A percentile compares a stretch with the other conserved stretches of the same genome.
phyloP scores from a whole-genome alignment of 331 rosid species.

The Arachis monticola region DNA sequence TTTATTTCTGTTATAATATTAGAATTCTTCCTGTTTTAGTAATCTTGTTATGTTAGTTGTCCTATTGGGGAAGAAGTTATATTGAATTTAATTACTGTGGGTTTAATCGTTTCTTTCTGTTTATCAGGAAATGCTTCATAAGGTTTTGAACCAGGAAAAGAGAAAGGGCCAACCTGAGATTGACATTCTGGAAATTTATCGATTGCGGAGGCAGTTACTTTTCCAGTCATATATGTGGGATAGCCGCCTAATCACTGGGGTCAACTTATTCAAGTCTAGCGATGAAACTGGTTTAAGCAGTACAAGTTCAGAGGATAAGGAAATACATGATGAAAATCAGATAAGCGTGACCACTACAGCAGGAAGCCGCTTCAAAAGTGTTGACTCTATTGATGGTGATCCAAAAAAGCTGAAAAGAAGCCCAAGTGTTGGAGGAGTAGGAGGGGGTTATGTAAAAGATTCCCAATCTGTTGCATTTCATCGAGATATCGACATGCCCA shows the following conservation, averaged over 20 bases:
- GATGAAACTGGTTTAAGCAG: constrained; percentile 43
- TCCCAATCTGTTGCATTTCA: constrained; percentile 44
- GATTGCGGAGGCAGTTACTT: constrained; percentile 79
- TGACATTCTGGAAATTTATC: constrained; percentile 88
- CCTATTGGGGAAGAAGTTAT: constrained; percentile 25
- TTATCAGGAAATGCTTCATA: constrained; percentile 69
- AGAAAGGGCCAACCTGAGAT: constrained; percentile 64
- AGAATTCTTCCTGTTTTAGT: constrained; percentile 10
- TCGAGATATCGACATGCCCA: constrained; percentile 41
- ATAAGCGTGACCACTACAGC: constrained; percentile 40
- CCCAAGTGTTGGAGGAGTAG: constrained; percentile 43
- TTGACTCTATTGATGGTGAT: constrained; percentile 49
- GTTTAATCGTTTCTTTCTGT: constrained; percentile 38
- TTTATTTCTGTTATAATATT: constrained; percentile 26
- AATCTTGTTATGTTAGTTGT: constrained; percentile 9
- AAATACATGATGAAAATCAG: constrained; percentile 56
- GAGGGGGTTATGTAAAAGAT: constrained; percentile 40
- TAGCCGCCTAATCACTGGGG: constrained; percentile 65
- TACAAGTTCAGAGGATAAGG: constrained; percentile 53
- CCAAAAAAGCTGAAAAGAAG: constrained; percentile 41
- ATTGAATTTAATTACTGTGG: constrained; percentile 24
- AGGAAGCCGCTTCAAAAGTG: constrained; percentile 50
- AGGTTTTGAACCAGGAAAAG: constrained; percentile 62
- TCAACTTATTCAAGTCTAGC: constrained; percentile 48
- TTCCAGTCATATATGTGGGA: constrained; percentile 94